A percentile compares a stretch with the other conserved stretches of the same genome.
phyloP scores from a whole-genome alignment of 176 grass and related monocot species.

The Dendrocalamus sinicus region DNA sequence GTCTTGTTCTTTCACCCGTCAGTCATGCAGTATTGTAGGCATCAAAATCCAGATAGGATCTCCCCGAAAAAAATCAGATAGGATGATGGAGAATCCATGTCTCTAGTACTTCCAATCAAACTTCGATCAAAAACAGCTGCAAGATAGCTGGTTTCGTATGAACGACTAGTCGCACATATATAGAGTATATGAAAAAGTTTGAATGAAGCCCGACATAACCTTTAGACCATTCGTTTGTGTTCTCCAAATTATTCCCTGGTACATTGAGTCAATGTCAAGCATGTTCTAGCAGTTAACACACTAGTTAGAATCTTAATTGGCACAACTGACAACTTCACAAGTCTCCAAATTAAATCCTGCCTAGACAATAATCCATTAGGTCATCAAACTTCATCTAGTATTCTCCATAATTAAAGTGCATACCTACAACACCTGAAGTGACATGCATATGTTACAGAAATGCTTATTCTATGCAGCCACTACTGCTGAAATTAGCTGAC shows the following conservation, averaged over 20 bases:
- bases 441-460: conserved; percentile 37
- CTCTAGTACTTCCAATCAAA: neutral
- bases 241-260: conserved; percentile 15
- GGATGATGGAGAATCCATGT: neutral
- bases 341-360: conserved; percentile 10
- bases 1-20: neutral
- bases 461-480: conserved; percentile 42
- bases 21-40: neutral
- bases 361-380: conserved; percentile 33
- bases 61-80: neutral
- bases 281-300: neutral
- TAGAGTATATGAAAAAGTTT: neutral
- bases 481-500: conserved; percentile 48
- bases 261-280: conserved; percentile 2
- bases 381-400: conserved; percentile 36
- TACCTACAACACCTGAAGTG: conserved; percentile 55
- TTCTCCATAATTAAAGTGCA: conserved; percentile 29
- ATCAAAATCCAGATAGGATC: neutral
- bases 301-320: neutral
- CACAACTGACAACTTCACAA: conserved; percentile 24
- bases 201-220: neutral
- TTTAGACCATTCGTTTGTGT: conserved; percentile 11
- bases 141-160: conserved; percentile 32
- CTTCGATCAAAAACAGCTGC: conserved; percentile 22
- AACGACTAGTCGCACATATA: neutral